phyloP scores from a whole-genome alignment of 306 rosid species.

The Pterocarpus macrocarpus region DNA sequence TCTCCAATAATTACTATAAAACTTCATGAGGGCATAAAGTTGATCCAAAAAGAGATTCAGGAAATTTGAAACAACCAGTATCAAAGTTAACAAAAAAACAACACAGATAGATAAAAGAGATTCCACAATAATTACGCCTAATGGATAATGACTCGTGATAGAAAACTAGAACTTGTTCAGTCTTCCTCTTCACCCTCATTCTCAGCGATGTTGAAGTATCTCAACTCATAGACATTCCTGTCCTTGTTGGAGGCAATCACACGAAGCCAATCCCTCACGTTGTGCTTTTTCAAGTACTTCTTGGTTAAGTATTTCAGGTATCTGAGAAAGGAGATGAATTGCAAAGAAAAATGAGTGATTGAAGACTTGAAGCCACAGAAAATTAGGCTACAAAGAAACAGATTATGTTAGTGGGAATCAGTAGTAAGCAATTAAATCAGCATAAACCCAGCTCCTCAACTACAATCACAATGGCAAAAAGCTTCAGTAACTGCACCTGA shows the following conservation, averaged over 20 bases:
- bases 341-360: not conserved
- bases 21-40: slow-evolving; percentile 6
- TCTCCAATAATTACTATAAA: slow-evolving; percentile 41
- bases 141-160: slow-evolving; percentile 35
- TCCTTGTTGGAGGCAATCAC: slow-evolving; percentile 95
- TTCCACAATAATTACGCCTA: slow-evolving; percentile 42
- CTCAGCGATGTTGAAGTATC: slow-evolving; percentile 96
- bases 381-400: not conserved
- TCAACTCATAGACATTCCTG: slow-evolving; percentile 80
- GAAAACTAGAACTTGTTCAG: slow-evolving; percentile 35
- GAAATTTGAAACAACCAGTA: slow-evolving; percentile 43
- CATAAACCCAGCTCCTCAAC: not conserved
- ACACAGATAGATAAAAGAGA: slow-evolving; percentile 8
- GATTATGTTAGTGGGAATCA: not conserved
- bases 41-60: slow-evolving; percentile 33
- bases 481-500: not conserved
- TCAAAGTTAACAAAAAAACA: slow-evolving; percentile 43
- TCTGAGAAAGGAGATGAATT: slow-evolving; percentile 48
- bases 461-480: no score
- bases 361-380: not conserved
- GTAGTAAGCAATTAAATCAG: not conserved
- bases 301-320: slow-evolving; percentile 86
- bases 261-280: slow-evolving; percentile 96
- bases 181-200: slow-evolving; percentile 97
- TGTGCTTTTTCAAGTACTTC: slow-evolving; percentile 97